phyloP scores from a whole-genome alignment of 2,329 filamentous ascomycete species.

The Fusarium anguioides region DNA sequence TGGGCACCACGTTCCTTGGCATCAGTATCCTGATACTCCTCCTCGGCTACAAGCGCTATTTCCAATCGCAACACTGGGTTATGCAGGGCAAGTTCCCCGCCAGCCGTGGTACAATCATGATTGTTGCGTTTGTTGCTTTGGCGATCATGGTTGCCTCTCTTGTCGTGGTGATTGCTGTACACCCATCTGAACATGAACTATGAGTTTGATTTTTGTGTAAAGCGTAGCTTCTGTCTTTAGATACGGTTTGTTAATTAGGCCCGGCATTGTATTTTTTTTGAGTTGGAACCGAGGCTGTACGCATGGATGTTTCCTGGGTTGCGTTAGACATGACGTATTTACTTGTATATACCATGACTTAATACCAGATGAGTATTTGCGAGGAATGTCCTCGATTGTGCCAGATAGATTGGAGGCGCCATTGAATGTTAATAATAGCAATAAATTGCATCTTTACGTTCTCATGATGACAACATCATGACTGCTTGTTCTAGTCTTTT shows the following conservation, averaged over 20 bases:
- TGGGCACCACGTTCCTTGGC: constrained; percentile 78
- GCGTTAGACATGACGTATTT: constrained; percentile 17
- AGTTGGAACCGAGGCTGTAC: background rate
- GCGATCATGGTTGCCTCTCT: constrained; percentile 70
- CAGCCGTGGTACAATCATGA: constrained; percentile 77
- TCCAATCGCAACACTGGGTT: constrained; percentile 82
- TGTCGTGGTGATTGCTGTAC: constrained; percentile 68
- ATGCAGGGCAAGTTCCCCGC: constrained; percentile 84
- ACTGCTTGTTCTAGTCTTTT: background rate
- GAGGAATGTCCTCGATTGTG: background rate
- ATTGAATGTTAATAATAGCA: background rate
- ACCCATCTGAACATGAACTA: constrained; percentile 48
- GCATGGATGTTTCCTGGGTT: background rate
- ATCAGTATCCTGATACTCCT: constrained; percentile 80
- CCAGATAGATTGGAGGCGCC: background rate
- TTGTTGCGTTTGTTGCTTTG: constrained; percentile 74
- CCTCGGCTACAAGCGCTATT: constrained; percentile 82
- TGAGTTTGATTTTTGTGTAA: constrained; percentile 5
- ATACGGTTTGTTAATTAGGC: background rate
- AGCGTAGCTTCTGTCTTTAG: background rate
- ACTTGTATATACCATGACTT: constrained; percentile 28
- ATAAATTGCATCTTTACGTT: background rate
- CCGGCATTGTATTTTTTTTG: background rate
- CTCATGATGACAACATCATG: constrained; percentile 21
- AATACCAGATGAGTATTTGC: constrained; percentile 19